Evolutionary conservation across 139 green algal species (phyloP), one percentile per base, ranked within the genome.

Genomic region (Yamagishiella unicocca): DNA sequence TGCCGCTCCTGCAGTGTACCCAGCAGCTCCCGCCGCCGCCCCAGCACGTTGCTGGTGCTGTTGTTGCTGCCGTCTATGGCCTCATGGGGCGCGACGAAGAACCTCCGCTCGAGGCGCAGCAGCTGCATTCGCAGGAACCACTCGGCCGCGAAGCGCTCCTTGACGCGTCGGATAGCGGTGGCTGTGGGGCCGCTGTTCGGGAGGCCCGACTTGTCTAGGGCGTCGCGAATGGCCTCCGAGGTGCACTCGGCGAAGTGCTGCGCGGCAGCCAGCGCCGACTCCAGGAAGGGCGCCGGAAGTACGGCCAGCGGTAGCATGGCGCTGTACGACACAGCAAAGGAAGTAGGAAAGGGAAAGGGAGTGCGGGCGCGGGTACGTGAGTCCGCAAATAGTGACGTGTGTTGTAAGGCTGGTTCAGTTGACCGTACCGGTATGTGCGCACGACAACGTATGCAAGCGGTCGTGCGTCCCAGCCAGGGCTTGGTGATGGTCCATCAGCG

Each of bases 1-100:
- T 86, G 75, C 4, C 89, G 89, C 73, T 92, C 86, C 62, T 74
- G n/a, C 25, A 92, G 75, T 21, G 86, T 92, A 33, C 89, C 89
- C 68, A 72, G 40, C 75, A 89, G 43, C 58, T 79, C 50, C 1
- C 43, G 22, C 17, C 76, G 33, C 21, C 66, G 35, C 10, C 73
- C 55, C 38, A 86, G 70, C 4, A 46, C 83, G 43, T 87, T 82
- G 43, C 43, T 81, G 64, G 83, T 93, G 88, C 89, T 93, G 88
- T 93, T 93, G 75, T 89, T 84, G 50, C 31, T 73, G 50, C 90
- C 90, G 33, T 86, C 83, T 17, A 93, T 45, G 2, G 77, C 29
- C n/a, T 53, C 75, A 21, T 46, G 9, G 1, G 88, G 81, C 10
- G 84, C 90, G 67, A 93, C 46, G 40, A 84, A 89, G 2, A 45